These are phyloP conservation scores for Ammopiptanthus mongolicus DNA, from an alignment of 306 rosid species.

Conservation along the genomic window DNA sequence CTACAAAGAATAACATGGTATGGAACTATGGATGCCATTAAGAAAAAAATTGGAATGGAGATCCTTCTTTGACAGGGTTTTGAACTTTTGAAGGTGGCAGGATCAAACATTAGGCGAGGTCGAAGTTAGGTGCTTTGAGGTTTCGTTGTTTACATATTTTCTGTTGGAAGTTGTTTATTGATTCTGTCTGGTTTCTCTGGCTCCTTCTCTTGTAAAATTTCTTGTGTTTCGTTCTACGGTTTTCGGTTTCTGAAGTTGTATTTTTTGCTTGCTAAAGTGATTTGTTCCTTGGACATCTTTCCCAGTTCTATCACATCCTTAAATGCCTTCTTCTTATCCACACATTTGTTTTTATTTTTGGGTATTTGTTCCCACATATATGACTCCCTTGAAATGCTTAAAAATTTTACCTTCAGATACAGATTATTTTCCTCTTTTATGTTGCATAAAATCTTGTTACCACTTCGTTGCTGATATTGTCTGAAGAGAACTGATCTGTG, in stretches of 20 bases:
- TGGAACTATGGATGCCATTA: background rate
- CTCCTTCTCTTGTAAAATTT: background rate
- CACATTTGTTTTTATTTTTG: background rate
- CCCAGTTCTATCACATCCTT: background rate
- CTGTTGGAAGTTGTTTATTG: background rate
- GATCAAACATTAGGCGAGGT: background rate
- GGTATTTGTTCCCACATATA: background rate
- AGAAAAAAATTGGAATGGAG: background rate
- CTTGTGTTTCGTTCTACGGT: background rate
- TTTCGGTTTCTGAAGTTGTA: background rate
- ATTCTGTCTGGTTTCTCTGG: background rate
- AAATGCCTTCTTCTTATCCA: background rate
- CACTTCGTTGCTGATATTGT: background rate
- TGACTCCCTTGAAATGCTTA: background rate
- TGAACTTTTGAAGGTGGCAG: background rate
- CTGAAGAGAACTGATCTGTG: slow-evolving; percentile 4
- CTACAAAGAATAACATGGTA: background rate
- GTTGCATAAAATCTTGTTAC: background rate
- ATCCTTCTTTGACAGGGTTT: background rate
- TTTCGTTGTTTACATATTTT: background rate
- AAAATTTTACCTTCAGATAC: background rate
- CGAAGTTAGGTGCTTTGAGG: background rate
- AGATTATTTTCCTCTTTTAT: background rate
- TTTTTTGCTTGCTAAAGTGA: background rate
- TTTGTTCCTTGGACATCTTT: background rate